phyloP scores from a whole-genome alignment of 257 asterid species.

The Solanum chiquidenum region DNA sequence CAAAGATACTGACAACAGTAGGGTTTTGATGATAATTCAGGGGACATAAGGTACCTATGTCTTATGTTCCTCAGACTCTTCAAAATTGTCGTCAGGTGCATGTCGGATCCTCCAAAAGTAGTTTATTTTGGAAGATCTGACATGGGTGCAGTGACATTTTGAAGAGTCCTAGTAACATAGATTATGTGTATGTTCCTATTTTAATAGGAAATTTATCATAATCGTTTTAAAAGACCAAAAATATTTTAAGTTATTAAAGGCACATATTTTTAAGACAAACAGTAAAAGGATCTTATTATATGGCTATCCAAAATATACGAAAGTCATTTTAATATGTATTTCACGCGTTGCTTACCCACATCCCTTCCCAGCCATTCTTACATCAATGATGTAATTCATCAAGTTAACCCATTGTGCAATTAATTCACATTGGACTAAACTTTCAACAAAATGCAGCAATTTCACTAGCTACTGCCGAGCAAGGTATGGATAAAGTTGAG shows the following conservation, averaged over 20 bases:
- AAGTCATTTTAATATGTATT: background rate
- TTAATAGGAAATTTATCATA: background rate
- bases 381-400: background rate
- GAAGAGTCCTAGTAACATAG: background rate
- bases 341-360: background rate
- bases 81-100: background rate
- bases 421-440: background rate
- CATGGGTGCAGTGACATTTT: background rate
- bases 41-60: background rate
- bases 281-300: background rate
- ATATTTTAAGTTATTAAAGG: background rate
- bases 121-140: background rate
- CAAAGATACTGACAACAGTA: background rate
- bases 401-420: background rate
- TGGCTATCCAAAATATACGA: background rate
- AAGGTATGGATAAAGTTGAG: conserved; percentile 9
- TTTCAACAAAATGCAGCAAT: conserved; percentile 8
- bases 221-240: background rate
- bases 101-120: background rate
- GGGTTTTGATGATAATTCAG: background rate
- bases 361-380: background rate
- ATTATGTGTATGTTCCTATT: background rate
- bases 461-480: conserved; percentile 9
- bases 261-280: background rate
- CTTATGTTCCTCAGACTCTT: background rate